Percentiles rank a stretch among this genome's conserved stretches.
Evolutionary conservation across 495 filamentous ascomycete species (phyloP).

Genomic region (Talaromyces stipitatus): DNA sequence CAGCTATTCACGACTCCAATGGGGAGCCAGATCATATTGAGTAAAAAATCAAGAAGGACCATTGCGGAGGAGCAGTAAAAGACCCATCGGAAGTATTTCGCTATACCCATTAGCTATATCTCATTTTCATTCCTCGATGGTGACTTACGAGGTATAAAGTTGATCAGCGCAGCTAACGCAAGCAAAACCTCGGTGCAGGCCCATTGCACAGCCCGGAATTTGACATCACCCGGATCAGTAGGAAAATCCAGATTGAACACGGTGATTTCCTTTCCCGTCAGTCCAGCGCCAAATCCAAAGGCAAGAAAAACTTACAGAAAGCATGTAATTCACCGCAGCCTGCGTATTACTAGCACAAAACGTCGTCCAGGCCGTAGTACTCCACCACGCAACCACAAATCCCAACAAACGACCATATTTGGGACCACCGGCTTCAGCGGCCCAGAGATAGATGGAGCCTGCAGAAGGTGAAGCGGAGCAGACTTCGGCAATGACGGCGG

Average conservation of each 20-base stretch:
- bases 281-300: not conserved
- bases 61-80: conserved; percentile 41
- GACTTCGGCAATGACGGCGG: conserved; percentile 48
- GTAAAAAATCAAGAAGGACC: conserved; percentile 46
- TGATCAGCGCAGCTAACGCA: conserved; percentile 35
- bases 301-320: conserved; percentile 26
- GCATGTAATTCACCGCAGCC: conserved; percentile 46
- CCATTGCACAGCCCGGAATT: conserved; percentile 51
- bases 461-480: conserved; percentile 49
- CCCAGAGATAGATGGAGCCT: conserved; percentile 52
- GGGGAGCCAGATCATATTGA: conserved; percentile 51
- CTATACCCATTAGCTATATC: conserved; percentile 14
- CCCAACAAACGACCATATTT: conserved; percentile 44
- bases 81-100: conserved; percentile 35
- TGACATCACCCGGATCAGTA: conserved; percentile 36
- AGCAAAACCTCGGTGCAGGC: conserved; percentile 43
- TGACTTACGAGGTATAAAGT: conserved; percentile 36
- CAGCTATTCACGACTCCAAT: conserved; percentile 45
- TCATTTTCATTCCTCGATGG: not conserved
- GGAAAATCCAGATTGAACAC: conserved; percentile 45
- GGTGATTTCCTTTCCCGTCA: conserved; percentile 34
- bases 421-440: conserved; percentile 47
- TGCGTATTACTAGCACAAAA: conserved; percentile 50
- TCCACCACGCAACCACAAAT: conserved; percentile 53
- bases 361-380: conserved; percentile 52